phyloP scores from a whole-genome alignment of 78 protist species.

The Corallochytrium limacisporum region DNA sequence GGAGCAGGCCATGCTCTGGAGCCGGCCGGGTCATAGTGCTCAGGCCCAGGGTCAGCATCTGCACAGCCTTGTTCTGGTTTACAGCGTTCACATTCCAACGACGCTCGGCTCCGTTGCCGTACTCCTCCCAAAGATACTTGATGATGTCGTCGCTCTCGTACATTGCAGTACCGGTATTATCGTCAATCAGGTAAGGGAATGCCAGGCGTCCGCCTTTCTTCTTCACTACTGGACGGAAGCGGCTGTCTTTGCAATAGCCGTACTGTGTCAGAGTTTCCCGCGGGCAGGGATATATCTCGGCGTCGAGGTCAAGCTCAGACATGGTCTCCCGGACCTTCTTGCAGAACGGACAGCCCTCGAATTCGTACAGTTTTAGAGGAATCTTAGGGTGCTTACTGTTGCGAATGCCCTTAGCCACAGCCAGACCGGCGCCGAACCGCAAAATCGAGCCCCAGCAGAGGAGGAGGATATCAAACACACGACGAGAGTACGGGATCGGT shows the following conservation, averaged over 20 bases:
- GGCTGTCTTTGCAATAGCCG: neutral
- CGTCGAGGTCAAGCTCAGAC: slow-evolving; percentile 7
- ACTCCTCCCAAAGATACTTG: slow-evolving; percentile 1
- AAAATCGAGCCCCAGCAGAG: too few species aligned
- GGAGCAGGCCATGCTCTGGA: neutral
- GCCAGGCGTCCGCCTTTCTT: neutral
- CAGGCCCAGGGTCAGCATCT: neutral
- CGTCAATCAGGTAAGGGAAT: neutral
- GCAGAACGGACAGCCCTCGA: slow-evolving; percentile 15
- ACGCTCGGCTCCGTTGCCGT: neutral
- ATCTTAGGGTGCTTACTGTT: neutral
- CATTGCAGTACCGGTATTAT: neutral
- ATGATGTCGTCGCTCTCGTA: neutral
- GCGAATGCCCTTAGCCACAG: too few species aligned
- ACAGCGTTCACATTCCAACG: neutral
- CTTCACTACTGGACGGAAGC: neutral
- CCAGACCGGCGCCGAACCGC: too few species aligned
- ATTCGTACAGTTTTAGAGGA: slow-evolving; percentile 10
- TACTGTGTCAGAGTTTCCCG: too few species aligned
- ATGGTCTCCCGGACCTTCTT: slow-evolving; percentile 11
- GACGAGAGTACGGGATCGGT: too few species aligned
- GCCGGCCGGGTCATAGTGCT: neutral
- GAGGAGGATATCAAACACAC: too few species aligned
- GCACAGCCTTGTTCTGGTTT: neutral
- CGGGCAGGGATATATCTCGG: slow-evolving; percentile 3